Evolutionary conservation across 305 asterid species (phyloP), one percentile per base, ranked within the genome.

Genomic region (Rubia tinctorum): DNA sequence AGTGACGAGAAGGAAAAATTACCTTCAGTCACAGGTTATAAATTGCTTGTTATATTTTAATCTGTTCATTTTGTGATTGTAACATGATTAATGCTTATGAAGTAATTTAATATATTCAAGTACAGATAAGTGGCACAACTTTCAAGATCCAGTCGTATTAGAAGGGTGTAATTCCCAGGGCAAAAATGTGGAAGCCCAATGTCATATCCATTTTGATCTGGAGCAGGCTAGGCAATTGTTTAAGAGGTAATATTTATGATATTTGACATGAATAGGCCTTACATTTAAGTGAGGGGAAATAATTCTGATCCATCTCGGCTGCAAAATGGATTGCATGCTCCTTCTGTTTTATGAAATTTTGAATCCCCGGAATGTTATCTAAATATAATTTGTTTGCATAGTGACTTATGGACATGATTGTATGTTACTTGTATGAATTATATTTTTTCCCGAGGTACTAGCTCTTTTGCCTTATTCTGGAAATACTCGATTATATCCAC

Each of bases 11-110:
- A n/a, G 40, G 80, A 81, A 66, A 69, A 68, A 59, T 55, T 76
- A 47, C 78, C 84, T 76, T 68, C 74, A 23, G 76, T 74, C 34
- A 47, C 83, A 77, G 91, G 91, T 84, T 79, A 75, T 22, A 67
- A 42, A 37, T 47, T 43, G 58, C 56, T 37, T 63, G 13, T 14
- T 60, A 17, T 23, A 43, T 45, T 17, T 13, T 43, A 15, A 53
- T 69, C 13, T 68, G 9, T 60, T 45, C 43, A 25, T 60, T 45
- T 37, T 15, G 14, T 34, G 60, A 20, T 55, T 17, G 20, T 45
- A 37, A 70, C 40, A 15, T 59, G 23, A 34, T 27, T 20, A 66
- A 44, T 60, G 14, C 47, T 75, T n/a, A 55, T 6, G 7, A 25
- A 58, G 56, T 17, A 42, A 17, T 45, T 27, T 20, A 20, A 56